These are phyloP conservation scores for Emergomyces orientalis DNA, from an alignment of 2,329 filamentous ascomycete genomes.

Conservation along the genomic window DNA sequence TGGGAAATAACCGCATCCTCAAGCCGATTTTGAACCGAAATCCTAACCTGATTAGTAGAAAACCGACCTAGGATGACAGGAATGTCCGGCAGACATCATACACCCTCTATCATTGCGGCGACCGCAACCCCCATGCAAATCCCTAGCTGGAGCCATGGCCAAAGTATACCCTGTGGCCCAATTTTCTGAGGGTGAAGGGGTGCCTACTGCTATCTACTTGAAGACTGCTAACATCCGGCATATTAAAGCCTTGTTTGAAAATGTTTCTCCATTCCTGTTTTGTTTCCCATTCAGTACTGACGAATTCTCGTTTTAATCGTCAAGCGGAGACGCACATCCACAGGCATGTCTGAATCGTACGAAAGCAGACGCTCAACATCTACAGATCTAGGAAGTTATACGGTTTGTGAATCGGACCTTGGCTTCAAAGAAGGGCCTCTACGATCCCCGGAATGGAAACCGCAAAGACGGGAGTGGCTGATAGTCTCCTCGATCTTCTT, in stretches of 20 bases:
- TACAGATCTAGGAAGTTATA: constrained; percentile 1
- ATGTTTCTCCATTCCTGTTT: not conserved
- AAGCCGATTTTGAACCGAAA: not conserved
- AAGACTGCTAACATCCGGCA: not conserved
- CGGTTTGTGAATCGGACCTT: not conserved
- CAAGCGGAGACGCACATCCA: not conserved
- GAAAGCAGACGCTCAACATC: constrained; percentile 3
- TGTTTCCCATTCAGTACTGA: not conserved
- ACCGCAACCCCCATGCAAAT: not conserved
- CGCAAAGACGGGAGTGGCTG: constrained; percentile 2
- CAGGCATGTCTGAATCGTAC: constrained; percentile 3
- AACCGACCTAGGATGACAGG: not conserved
- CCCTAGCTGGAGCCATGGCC: not conserved
- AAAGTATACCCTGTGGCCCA: not conserved
- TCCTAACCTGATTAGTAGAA: not conserved
- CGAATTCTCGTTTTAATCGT: not conserved
- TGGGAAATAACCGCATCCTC: not conserved
- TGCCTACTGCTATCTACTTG: not conserved
- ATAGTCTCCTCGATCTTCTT: constrained; percentile 5
- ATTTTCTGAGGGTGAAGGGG: not conserved
- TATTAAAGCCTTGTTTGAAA: not conserved
- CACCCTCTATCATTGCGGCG: not conserved
- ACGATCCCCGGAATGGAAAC: constrained; percentile 2
- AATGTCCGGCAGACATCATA: not conserved
- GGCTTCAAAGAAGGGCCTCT: not conserved